Evolutionary conservation across 2,329 filamentous ascomycete species (phyloP).

Genomic region (Epichloe typhina): DNA sequence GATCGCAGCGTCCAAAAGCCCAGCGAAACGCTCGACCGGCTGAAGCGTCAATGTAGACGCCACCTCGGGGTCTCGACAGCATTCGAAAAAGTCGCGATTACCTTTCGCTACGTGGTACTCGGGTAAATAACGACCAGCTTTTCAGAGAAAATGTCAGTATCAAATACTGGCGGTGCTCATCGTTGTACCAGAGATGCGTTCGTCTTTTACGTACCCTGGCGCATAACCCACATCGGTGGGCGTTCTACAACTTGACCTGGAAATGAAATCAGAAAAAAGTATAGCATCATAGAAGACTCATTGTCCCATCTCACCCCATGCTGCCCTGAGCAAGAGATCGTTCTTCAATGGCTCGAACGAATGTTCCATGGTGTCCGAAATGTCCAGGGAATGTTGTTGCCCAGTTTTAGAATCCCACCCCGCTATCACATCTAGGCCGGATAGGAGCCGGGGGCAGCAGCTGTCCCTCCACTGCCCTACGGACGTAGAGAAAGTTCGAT

Average conservation of each 20-base stretch:
- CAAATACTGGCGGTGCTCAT: background rate
- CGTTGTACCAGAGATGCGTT: background rate
- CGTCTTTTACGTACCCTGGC: conserved; percentile 56
- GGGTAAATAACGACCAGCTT: conserved; percentile 90
- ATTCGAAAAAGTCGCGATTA: conserved; percentile 92
- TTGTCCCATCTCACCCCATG: conserved; percentile 52
- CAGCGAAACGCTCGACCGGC: conserved; percentile 80
- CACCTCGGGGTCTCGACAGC: conserved; percentile 85
- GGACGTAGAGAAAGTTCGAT: background rate
- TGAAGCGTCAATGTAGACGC: conserved; percentile 89
- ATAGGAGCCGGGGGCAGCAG: background rate
- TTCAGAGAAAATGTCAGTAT: background rate
- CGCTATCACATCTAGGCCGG: background rate
- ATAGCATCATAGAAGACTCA: background rate
- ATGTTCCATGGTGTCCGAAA: conserved; percentile 41
- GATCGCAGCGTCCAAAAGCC: conserved; percentile 89
- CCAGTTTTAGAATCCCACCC: background rate
- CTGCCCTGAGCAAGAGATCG: conserved; percentile 80
- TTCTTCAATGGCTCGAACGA: conserved; percentile 80
- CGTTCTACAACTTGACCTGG: conserved; percentile 84
- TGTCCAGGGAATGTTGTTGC: background rate
- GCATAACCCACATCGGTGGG: conserved; percentile 97
- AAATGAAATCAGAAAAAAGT: background rate
- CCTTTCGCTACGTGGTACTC: conserved; percentile 97
- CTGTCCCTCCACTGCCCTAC: too few relatives aligned